Evolutionary conservation across 768 basidiomycete species (phyloP).

Genomic region (Collybiopsis confluens): DNA sequence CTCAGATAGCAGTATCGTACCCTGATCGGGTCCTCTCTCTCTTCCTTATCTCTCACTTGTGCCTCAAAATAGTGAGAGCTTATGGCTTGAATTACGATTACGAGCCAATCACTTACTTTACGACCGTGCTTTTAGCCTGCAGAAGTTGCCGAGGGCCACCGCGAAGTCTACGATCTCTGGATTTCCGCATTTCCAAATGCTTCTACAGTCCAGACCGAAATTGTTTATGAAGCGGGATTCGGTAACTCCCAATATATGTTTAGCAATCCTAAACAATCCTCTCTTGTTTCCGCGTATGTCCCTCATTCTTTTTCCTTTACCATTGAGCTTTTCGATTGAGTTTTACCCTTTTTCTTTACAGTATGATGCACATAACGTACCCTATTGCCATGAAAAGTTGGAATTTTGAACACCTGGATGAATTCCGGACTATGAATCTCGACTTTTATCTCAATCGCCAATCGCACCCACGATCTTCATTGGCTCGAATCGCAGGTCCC

Average conservation of each 20-base stretch:
- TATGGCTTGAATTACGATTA: neutral
- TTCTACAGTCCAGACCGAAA: neutral
- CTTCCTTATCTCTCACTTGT: conserved; percentile 3
- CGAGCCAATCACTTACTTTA: neutral
- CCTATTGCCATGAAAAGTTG: conserved; percentile 2
- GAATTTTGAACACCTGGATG: neutral
- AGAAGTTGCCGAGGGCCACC: conserved; percentile 4
- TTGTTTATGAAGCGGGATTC: neutral
- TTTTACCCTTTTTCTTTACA: neutral
- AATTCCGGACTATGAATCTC: conserved; percentile 1
- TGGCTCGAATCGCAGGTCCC: conserved; percentile 6
- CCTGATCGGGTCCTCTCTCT: conserved; percentile 2
- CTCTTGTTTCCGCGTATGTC: conserved; percentile 5
- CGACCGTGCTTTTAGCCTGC: neutral
- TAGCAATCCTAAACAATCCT: neutral
- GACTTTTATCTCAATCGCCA: neutral
- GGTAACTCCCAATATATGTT: conserved; percentile 3
- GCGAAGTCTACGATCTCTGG: neutral
- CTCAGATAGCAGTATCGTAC: neutral
- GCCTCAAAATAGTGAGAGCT: conserved; percentile 2
- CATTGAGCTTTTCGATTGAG: neutral
- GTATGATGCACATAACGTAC: neutral
- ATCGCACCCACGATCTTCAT: neutral
- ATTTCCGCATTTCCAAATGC: conserved; percentile 1
- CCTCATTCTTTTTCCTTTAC: neutral